Percentiles rank a stretch among this genome's conserved stretches.
Evolutionary conservation across 768 basidiomycete genomes (phyloP).

Genomic region (Neoboletus brunneissimus): DNA sequence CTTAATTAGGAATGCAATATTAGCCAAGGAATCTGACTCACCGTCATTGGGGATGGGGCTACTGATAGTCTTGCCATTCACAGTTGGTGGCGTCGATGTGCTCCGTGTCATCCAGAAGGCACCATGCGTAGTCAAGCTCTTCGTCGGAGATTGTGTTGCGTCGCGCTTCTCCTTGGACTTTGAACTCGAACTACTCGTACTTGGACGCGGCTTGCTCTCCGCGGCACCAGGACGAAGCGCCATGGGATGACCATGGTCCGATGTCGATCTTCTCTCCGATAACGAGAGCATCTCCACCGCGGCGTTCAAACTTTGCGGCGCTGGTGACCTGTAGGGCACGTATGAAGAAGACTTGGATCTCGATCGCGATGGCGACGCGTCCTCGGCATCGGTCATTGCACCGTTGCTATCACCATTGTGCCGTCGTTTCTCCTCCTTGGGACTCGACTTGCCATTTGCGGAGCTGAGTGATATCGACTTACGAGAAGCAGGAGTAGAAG

Average conservation of each 20-base stretch:
- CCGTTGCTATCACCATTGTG: conserved; percentile 26
- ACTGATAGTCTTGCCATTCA: conserved; percentile 67
- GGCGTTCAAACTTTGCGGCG: conserved; percentile 69
- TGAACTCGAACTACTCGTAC: conserved; percentile 29
- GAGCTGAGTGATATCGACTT: conserved; percentile 38
- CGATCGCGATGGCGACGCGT: conserved; percentile 44
- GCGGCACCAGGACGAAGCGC: conserved; percentile 13
- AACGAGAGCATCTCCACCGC: conserved; percentile 60
- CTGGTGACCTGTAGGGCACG: conserved; percentile 51
- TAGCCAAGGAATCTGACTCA: conserved; percentile 30
- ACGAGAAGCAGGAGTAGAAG: conserved; percentile 54
- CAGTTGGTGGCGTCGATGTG: conserved; percentile 39
- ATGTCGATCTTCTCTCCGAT: conserved; percentile 29
- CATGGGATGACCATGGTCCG: conserved; percentile 27
- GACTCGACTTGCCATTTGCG: conserved; percentile 32
- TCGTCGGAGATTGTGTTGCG: conserved; percentile 42
- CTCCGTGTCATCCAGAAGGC: conserved; percentile 35
- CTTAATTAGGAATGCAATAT: background rate
- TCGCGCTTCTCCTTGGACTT: conserved; percentile 33
- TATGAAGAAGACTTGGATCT: conserved; percentile 55
- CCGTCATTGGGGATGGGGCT: conserved; percentile 68
- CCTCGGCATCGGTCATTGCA: conserved; percentile 28
- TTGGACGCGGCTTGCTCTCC: conserved; percentile 32
- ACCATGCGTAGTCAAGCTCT: conserved; percentile 38
- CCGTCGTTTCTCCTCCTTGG: conserved; percentile 35